Conservation (phyloP, 2,329 filamentous ascomycete species). For the Calonectria multiphialidica region DNA sequence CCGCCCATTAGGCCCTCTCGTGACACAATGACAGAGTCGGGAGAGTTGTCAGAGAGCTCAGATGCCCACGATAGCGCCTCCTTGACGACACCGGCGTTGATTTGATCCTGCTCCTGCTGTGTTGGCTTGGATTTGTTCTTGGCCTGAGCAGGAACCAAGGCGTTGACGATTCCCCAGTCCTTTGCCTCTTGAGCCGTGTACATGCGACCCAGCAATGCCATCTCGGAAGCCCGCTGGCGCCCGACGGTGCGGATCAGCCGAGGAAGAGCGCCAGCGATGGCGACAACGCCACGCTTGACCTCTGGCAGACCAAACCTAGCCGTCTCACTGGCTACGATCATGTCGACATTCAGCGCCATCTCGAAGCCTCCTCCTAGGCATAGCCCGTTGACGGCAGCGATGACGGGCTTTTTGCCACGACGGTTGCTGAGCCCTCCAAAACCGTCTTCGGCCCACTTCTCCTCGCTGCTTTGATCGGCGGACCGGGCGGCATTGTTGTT, state of each 20-base stretch:
- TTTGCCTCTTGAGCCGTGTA: conserved; percentile 71
- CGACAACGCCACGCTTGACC: conserved; percentile 76
- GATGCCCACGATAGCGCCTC: conserved; percentile 72
- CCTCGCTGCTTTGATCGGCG: conserved; percentile 47
- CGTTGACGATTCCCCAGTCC: conserved; percentile 79
- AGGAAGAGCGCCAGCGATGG: conserved; percentile 76
- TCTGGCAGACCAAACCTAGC: conserved; percentile 78
- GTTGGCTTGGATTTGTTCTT: neutral
- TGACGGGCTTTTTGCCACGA: conserved; percentile 76
- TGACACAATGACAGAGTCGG: conserved; percentile 81
- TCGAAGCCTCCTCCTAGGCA: conserved; percentile 82
- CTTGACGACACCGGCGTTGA: conserved; percentile 58
- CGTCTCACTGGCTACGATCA: conserved; percentile 69
- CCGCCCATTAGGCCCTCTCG: conserved; percentile 78
- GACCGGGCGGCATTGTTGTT: conserved; percentile 48
- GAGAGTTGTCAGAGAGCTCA: conserved; percentile 74
- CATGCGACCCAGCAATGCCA: conserved; percentile 73
- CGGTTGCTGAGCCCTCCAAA: conserved; percentile 77
- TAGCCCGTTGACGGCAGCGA: conserved; percentile 80
- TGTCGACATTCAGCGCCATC: conserved; percentile 78
- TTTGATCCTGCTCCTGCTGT: neutral
- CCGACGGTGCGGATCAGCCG: conserved; percentile 74
- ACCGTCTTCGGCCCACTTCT: conserved; percentile 51
- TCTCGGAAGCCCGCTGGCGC: conserved; percentile 76
- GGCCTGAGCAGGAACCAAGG: conserved; percentile 59